Conservation (phyloP, 2,329 filamentous ascomycete species). For the Trichoderma endophyticum region DNA sequence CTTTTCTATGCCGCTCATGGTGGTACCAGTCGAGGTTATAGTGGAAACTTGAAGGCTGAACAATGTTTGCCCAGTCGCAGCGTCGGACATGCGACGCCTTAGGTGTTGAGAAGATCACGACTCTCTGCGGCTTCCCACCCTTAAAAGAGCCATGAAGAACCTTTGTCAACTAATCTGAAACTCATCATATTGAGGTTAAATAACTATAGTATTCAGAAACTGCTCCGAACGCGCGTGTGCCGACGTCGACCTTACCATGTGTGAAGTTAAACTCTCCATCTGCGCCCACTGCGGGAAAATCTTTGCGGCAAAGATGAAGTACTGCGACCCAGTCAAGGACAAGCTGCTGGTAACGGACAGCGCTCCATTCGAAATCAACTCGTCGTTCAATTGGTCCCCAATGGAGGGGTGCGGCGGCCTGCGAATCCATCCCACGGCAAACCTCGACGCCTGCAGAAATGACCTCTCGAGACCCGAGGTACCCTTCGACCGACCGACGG, state of each 20-base stretch:
- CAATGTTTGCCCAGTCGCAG: neutral
- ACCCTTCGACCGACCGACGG: neutral
- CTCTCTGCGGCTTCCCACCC: neutral
- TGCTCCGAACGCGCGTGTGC: neutral
- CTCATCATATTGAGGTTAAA: neutral
- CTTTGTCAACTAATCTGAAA: neutral
- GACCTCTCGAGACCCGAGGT: neutral
- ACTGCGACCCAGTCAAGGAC: slow-evolving; percentile 7
- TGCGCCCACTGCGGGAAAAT: slow-evolving; percentile 13
- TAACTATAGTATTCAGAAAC: neutral
- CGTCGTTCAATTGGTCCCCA: slow-evolving; percentile 18
- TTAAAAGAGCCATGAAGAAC: neutral
- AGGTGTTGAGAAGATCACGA: neutral
- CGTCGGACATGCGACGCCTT: neutral
- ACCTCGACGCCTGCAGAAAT: slow-evolving; percentile 3
- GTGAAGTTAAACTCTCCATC: slow-evolving; percentile 15
- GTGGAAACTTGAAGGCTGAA: neutral
- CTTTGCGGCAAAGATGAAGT: slow-evolving; percentile 15
- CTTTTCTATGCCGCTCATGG: neutral
- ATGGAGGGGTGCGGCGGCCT: slow-evolving; percentile 16
- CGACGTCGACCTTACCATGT: slow-evolving; percentile 6
- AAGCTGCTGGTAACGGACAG: neutral
- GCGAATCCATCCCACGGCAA: slow-evolving; percentile 9
- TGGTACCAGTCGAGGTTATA: neutral
- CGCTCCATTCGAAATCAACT: slow-evolving; percentile 10